phyloP scores from a whole-genome alignment of 257 asterid genomes.

The Solanum pinnatisectum region DNA sequence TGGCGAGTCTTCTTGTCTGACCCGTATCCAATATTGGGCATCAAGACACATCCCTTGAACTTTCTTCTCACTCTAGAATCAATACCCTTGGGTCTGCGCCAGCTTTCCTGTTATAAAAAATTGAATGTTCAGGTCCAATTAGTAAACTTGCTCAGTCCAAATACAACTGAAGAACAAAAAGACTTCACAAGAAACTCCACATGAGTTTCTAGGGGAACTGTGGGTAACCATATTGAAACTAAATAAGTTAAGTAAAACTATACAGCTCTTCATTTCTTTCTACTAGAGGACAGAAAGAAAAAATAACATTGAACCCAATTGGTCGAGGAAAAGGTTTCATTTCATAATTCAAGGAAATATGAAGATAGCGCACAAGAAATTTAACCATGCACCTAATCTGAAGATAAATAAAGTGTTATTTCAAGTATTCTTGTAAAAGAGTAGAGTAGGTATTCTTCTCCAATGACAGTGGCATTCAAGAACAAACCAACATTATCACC shows the following conservation, averaged over 20 bases:
- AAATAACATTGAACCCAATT: neutral
- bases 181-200: neutral
- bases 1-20: conserved; percentile 1
- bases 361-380: no score
- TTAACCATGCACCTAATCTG: neutral
- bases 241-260: neutral
- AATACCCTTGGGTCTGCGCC: conserved; percentile 84
- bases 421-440: neutral
- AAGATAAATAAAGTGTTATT: no score
- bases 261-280: neutral
- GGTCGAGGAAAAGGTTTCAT: neutral
- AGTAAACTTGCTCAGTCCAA: neutral
- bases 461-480: neutral
- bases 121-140: neutral
- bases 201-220: neutral
- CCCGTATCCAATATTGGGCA: neutral
- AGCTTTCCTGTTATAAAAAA: conserved; percentile 27
- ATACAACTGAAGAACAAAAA: neutral
- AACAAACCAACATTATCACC: neutral
- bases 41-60: conserved; percentile 4
- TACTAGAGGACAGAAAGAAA: neutral
- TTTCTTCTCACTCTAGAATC: conserved; percentile 32
- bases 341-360: neutral
- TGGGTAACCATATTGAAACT: neutral
- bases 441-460: neutral